These are phyloP conservation scores for Boletus barrowsii DNA, from an alignment of 768 basidiomycete species.

Conservation along the genomic window DNA sequence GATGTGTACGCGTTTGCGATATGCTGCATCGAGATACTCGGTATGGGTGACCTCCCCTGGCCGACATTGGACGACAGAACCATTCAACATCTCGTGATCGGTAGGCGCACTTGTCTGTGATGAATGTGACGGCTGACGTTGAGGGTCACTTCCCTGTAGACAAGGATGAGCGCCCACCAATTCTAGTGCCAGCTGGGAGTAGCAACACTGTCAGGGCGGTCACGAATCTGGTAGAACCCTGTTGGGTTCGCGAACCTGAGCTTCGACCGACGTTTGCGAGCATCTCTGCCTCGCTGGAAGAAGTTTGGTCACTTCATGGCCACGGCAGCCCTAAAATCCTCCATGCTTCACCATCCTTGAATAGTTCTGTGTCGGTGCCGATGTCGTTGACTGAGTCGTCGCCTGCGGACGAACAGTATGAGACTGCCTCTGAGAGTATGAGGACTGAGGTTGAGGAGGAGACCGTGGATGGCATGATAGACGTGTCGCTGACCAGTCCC, in stretches of 20 bases:
- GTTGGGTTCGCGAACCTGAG: slow-evolving; percentile 56
- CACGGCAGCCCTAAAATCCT: not conserved
- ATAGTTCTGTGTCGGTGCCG: not conserved
- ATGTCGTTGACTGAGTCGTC: slow-evolving; percentile 14
- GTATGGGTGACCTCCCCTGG: slow-evolving; percentile 64
- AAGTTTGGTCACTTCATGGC: slow-evolving; percentile 41
- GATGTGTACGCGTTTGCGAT: slow-evolving; percentile 74
- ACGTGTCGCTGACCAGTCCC: slow-evolving; percentile 19
- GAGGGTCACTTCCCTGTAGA: slow-evolving; percentile 33
- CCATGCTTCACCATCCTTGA: not conserved
- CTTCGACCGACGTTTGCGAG: slow-evolving; percentile 52
- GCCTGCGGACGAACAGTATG: slow-evolving; percentile 23
- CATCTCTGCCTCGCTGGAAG: slow-evolving; percentile 45
- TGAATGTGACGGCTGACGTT: slow-evolving; percentile 7
- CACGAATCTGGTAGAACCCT: slow-evolving; percentile 45
- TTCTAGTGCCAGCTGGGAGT: slow-evolving; percentile 38
- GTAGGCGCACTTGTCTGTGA: slow-evolving; percentile 31
- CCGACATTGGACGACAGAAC: slow-evolving; percentile 45
- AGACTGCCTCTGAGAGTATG: slow-evolving; percentile 28
- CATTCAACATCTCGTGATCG: slow-evolving; percentile 49
- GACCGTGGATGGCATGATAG: slow-evolving; percentile 10
- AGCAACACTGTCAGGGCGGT: slow-evolving; percentile 31
- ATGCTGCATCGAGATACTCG: slow-evolving; percentile 59
- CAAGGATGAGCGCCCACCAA: slow-evolving; percentile 47
- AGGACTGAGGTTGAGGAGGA: slow-evolving; percentile 15